Conservation (phyloP, 2,329 filamentous ascomycete species). For the Hortaea sp. region DNA sequence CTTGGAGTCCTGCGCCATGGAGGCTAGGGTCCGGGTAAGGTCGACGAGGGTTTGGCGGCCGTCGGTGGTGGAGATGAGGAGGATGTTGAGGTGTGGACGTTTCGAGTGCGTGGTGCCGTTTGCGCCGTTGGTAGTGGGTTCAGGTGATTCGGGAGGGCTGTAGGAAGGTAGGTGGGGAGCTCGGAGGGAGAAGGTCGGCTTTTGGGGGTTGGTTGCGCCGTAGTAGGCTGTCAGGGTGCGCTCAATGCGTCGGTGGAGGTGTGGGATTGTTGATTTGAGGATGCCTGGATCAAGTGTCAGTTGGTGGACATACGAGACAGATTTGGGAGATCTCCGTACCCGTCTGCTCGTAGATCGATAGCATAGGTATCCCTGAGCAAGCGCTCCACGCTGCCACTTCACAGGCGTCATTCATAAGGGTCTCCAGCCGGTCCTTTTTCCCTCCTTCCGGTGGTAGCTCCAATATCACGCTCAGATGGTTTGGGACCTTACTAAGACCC, state of each 20-base stretch:
- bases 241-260: conserved; percentile 68
- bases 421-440: conserved; percentile 65
- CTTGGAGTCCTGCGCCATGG: conserved; percentile 89
- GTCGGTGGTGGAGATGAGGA: conserved; percentile 79
- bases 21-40: conserved; percentile 82
- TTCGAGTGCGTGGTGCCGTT: conserved; percentile 24
- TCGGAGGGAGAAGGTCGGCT: conserved; percentile 60
- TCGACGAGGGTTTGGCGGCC: conserved; percentile 91
- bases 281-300: conserved; percentile 48
- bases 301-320: not conserved
- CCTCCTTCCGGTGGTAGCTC: conserved; percentile 59
- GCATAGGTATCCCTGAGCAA: conserved; percentile 72
- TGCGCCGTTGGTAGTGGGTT: conserved; percentile 6
- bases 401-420: conserved; percentile 78
- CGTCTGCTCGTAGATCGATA: conserved; percentile 87
- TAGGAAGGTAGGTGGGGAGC: conserved; percentile 60
- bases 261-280: conserved; percentile 80
- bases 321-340: conserved; percentile 45
- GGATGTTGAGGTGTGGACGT: conserved; percentile 46
- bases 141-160: conserved; percentile 30
- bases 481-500: conserved; percentile 61
- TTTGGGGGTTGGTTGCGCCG: conserved; percentile 51
- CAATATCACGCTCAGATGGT: conserved; percentile 80
- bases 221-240: conserved; percentile 82
- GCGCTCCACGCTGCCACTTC: conserved; percentile 91